Evolutionary conservation across 1,139 yeast species (phyloP).

Genomic region (Saccharomyces hybrid): DNA sequence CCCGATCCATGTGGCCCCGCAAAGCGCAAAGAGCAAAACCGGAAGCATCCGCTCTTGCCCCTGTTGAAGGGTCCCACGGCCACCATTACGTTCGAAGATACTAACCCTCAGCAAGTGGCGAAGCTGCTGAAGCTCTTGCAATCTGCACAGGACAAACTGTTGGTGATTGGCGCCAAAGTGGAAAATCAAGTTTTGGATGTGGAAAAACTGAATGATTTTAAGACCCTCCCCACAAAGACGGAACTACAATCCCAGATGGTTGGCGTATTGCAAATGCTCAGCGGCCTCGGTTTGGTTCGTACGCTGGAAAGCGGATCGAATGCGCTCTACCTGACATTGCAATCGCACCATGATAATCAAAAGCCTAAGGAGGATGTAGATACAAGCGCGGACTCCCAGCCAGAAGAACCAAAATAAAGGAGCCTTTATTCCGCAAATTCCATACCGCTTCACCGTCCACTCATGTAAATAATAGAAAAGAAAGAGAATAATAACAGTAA

Average conservation of each 20-base stretch:
- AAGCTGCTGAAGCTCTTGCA: constrained; percentile 55
- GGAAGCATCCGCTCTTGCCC: constrained; percentile 58
- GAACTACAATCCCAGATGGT: constrained; percentile 75
- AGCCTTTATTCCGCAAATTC: neutral
- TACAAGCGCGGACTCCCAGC: neutral
- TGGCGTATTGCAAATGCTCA: constrained; percentile 73
- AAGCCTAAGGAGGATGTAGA: neutral
- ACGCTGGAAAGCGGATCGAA: constrained; percentile 67
- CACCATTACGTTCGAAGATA: constrained; percentile 56
- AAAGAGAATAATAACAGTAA: neutral
- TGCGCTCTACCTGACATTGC: constrained; percentile 64
- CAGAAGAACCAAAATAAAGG: neutral
- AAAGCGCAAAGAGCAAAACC: constrained; percentile 38
- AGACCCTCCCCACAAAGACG: constrained; percentile 63
- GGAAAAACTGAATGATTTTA: constrained; percentile 52
- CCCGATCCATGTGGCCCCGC: constrained; percentile 67
- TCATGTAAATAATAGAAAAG: neutral
- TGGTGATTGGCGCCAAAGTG: constrained; percentile 78
- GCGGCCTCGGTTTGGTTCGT: constrained; percentile 85
- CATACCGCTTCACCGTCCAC: neutral
- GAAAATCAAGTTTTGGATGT: constrained; percentile 53
- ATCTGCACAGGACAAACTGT: constrained; percentile 59
- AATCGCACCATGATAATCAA: constrained; percentile 40
- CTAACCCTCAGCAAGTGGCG: constrained; percentile 64
- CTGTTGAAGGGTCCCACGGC: constrained; percentile 83